Percentiles rank a stretch among this genome's conserved stretches.
phyloP scores from a whole-genome alignment of 2,329 filamentous ascomycete species.

The Colletotrichum sublineola region DNA sequence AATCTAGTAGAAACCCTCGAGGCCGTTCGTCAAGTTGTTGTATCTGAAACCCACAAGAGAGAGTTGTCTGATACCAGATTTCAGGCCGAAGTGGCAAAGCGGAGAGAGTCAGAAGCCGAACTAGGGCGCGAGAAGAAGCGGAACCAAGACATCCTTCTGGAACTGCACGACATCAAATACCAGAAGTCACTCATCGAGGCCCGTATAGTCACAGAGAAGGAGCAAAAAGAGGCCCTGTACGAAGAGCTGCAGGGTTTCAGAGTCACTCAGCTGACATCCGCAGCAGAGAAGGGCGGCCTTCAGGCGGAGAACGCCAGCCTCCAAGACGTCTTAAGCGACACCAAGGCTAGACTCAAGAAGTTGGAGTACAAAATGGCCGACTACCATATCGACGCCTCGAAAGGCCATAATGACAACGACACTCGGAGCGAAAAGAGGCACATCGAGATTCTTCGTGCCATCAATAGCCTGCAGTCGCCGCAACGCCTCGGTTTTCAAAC shows the following conservation, averaged over 20 bases:
- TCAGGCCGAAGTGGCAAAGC: neutral
- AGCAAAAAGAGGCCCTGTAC: neutral
- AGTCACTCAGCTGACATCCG: neutral
- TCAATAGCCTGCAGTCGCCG: neutral
- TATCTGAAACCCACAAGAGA: neutral
- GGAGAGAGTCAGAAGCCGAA: neutral
- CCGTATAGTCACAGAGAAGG: neutral
- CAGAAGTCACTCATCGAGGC: neutral
- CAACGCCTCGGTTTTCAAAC: neutral
- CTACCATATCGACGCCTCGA: neutral
- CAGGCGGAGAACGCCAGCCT: neutral
- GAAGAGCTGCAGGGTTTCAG: neutral
- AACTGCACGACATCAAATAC: neutral
- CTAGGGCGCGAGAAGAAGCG: neutral
- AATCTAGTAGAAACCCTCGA: neutral
- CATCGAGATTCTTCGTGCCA: neutral
- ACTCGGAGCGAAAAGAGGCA: neutral
- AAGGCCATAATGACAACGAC: neutral
- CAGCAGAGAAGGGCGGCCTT: neutral
- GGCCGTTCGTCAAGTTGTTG: neutral
- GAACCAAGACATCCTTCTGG: neutral
- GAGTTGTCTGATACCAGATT: neutral
- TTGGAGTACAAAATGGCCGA: neutral
- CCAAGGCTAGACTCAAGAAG: neutral
- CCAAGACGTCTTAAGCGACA: neutral